phyloP scores from a whole-genome alignment of 179 eudicot species.

The Silene coronaria region DNA sequence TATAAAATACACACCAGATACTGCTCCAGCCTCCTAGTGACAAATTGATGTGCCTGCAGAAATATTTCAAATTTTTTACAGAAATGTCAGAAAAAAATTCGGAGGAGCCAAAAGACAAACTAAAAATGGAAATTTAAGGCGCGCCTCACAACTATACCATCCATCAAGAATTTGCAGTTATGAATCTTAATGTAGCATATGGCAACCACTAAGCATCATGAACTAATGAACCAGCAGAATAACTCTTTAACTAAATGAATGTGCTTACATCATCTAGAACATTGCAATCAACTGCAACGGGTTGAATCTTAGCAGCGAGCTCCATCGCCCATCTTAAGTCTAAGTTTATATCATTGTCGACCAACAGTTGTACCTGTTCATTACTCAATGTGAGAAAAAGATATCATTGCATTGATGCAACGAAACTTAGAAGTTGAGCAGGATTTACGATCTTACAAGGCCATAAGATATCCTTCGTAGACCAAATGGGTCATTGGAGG shows the following conservation, averaged over 20 bases:
- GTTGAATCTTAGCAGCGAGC: conserved; percentile 87
- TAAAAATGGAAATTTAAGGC: neutral
- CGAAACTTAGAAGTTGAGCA: conserved; percentile 6
- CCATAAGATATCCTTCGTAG: conserved; percentile 91
- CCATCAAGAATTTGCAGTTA: neutral
- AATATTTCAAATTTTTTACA: conserved; percentile 1
- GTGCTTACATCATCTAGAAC: conserved; percentile 66
- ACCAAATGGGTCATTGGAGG: conserved; percentile 89
- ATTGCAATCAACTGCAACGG: conserved; percentile 51
- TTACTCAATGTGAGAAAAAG: neutral
- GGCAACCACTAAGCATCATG: neutral
- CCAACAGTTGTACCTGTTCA: conserved; percentile 79
- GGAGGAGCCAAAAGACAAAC: neutral
- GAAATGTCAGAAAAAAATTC: neutral
- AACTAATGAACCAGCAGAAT: neutral
- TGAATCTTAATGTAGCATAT: neutral
- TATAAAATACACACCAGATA: conserved; percentile 56
- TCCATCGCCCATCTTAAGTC: conserved; percentile 65
- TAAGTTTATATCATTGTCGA: conserved; percentile 68
- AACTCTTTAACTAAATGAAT: conserved; percentile 4
- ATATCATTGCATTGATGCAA: conserved; percentile 4
- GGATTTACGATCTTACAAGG: conserved; percentile 50
- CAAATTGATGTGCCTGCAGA: conserved; percentile 83
- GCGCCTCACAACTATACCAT: neutral
- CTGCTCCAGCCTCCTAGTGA: conserved; percentile 92